These are phyloP conservation scores for Neofusicoccum sp. DNA, from an alignment of 2,329 filamentous ascomycete species.

Conservation along the genomic window DNA sequence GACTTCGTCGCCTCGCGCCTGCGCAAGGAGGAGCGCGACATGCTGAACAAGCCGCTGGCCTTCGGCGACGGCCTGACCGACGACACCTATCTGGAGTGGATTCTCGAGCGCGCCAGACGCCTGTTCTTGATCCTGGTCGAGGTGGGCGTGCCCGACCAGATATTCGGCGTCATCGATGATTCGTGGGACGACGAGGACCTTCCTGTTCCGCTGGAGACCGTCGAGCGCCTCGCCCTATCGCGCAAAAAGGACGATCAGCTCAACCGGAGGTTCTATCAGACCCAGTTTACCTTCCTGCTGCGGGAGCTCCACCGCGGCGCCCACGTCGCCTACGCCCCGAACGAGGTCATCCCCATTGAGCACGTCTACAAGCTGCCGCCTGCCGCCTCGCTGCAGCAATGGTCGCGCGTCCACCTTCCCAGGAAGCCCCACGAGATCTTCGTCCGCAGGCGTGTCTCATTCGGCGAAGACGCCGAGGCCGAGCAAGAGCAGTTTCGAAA, in stretches of 20 bases:
- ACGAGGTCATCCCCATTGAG: conserved; percentile 69
- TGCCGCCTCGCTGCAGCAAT: conserved; percentile 46
- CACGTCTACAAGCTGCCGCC: conserved; percentile 59
- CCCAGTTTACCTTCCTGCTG: conserved; percentile 70
- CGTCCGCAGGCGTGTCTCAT: conserved; percentile 56
- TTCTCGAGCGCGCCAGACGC: conserved; percentile 64
- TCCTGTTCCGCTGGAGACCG: conserved; percentile 64
- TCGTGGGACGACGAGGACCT: conserved; percentile 76
- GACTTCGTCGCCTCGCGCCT: conserved; percentile 66
- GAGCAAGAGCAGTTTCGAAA: conserved; percentile 54
- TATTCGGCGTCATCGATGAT: conserved; percentile 72
- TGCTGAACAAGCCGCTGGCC: conserved; percentile 60
- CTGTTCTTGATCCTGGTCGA: conserved; percentile 71
- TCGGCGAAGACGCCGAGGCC: conserved; percentile 42
- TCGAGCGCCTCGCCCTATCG: conserved; percentile 62
- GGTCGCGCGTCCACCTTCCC: conserved; percentile 64
- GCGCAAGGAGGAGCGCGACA: conserved; percentile 60
- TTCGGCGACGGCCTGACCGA: conserved; percentile 70
- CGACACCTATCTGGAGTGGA: conserved; percentile 77
- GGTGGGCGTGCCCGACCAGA: conserved; percentile 67
- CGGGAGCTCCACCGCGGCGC: conserved; percentile 60
- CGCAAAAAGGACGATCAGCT: conserved; percentile 59
- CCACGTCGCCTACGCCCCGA: conserved; percentile 63
- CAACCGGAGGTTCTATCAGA: conserved; percentile 67
- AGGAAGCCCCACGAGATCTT: conserved; percentile 58